Evolutionary conservation across 345 rosid genomes (phyloP).

Genomic region (Hirschfeldia incana): DNA sequence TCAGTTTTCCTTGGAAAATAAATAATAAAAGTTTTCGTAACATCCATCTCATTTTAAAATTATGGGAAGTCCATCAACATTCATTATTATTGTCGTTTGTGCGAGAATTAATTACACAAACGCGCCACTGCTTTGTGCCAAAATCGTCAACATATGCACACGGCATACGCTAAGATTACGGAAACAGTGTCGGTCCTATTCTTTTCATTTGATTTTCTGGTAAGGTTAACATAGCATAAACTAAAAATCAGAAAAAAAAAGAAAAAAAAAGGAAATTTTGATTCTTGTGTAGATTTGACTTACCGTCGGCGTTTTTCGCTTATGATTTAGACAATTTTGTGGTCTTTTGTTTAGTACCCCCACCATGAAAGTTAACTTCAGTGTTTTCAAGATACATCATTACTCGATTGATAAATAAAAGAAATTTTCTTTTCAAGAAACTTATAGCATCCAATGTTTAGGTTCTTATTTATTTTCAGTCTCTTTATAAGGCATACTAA

Average conservation of each 20-base stretch:
- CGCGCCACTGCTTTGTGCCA: background rate
- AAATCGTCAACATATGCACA: background rate
- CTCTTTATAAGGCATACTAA: background rate
- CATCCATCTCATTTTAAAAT: background rate
- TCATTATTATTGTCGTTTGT: background rate
- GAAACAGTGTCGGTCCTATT: background rate
- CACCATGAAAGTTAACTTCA: background rate
- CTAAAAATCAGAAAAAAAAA: background rate
- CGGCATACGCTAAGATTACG: background rate
- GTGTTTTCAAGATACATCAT: background rate
- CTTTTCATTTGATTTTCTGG: background rate
- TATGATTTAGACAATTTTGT: background rate
- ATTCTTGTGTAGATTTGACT: slow-evolving; percentile 29
- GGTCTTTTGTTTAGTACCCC: background rate
- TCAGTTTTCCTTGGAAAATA: background rate
- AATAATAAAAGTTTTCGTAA: background rate
- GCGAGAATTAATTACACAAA: background rate
- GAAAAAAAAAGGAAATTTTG: background rate
- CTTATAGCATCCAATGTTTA: background rate
- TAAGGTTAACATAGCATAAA: background rate
- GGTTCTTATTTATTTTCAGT: background rate
- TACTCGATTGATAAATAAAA: background rate
- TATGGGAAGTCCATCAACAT: background rate
- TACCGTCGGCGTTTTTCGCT: background rate
- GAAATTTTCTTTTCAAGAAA: background rate